Percentiles rank a stretch among this genome's conserved stretches.
phyloP scores from a whole-genome alignment of 2,329 filamentous ascomycete genomes.

The Escovopsis weberi region DNA sequence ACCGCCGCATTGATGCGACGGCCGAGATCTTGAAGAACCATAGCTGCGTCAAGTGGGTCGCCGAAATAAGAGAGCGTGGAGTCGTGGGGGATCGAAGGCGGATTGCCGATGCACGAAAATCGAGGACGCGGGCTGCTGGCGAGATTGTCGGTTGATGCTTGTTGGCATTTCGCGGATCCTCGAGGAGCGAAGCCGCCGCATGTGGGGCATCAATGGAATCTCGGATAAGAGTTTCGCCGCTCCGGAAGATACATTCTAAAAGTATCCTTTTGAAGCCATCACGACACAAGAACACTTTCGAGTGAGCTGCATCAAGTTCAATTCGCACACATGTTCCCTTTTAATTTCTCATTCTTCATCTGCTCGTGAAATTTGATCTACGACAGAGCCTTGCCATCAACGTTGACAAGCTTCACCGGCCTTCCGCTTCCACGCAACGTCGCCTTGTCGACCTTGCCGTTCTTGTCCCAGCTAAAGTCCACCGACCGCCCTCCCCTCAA shows the following conservation, averaged over 20 bases:
- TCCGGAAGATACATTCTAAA: background rate
- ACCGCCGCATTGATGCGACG: conserved; percentile 97
- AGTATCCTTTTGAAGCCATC: background rate
- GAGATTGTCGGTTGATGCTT: conserved; percentile 3
- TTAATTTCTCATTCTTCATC: background rate
- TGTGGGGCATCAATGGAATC: conserved; percentile 1
- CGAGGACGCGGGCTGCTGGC: conserved; percentile 1
- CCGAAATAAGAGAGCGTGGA: background rate
- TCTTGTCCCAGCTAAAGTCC: conserved; percentile 27
- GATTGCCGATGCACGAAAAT: background rate
- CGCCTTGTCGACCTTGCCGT: conserved; percentile 9
- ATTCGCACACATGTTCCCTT: background rate
- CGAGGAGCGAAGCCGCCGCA: background rate
- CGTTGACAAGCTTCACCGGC: conserved; percentile 4
- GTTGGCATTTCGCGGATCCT: conserved; percentile 4
- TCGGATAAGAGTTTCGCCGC: conserved; percentile 6
- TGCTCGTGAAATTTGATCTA: background rate
- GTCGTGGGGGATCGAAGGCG: background rate
- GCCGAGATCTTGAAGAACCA: conserved; percentile 98
- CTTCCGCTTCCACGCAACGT: conserved; percentile 1
- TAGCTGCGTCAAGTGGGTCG: conserved; percentile 23
- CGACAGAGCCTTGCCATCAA: conserved; percentile 4
- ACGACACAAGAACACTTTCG: background rate
- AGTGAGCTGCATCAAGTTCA: background rate
- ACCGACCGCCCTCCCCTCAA: conserved; percentile 28